Evolutionary conservation across 2,329 filamentous ascomycete genomes (phyloP).

Genomic region (Hypoxylon sp.): DNA sequence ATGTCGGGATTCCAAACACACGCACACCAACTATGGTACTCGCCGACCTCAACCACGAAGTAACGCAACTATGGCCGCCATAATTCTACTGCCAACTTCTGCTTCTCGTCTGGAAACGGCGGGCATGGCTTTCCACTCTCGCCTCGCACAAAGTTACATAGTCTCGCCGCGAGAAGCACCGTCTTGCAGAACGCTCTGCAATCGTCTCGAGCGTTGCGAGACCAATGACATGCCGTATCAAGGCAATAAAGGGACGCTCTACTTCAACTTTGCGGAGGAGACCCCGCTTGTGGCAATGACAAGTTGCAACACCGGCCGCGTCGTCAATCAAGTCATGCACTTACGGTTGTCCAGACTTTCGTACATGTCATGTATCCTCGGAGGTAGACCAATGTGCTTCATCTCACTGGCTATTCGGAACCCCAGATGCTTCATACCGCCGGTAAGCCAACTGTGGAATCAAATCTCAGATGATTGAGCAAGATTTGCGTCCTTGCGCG

Average conservation of each 20-base stretch:
- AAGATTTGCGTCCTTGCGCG: conserved; percentile 26
- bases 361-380: conserved; percentile 21
- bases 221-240: conserved; percentile 21
- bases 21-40: conserved; percentile 26
- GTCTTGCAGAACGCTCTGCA: conserved; percentile 30
- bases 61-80: conserved; percentile 31
- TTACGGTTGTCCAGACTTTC: conserved; percentile 12
- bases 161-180: conserved; percentile 35
- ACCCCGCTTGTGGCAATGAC: conserved; percentile 10
- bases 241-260: conserved; percentile 13
- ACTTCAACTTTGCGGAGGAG: conserved; percentile 12
- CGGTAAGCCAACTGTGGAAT: conserved; percentile 19
- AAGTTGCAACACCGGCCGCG: conserved; percentile 24
- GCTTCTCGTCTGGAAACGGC: conserved; percentile 27
- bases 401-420: conserved; percentile 24
- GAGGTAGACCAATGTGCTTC: conserved; percentile 14
- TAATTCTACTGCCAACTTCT: conserved; percentile 25
- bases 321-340: conserved; percentile 13
- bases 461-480: conserved; percentile 23
- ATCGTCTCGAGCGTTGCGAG: conserved; percentile 23
- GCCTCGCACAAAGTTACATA: conserved; percentile 29
- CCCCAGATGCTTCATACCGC: conserved; percentile 22
- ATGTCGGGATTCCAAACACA: conserved; percentile 27
- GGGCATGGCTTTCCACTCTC: conserved; percentile 23
- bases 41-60: conserved; percentile 33